Conservation (phyloP, 768 basidiomycete genomes). For the Amanita inopinata region DNA sequence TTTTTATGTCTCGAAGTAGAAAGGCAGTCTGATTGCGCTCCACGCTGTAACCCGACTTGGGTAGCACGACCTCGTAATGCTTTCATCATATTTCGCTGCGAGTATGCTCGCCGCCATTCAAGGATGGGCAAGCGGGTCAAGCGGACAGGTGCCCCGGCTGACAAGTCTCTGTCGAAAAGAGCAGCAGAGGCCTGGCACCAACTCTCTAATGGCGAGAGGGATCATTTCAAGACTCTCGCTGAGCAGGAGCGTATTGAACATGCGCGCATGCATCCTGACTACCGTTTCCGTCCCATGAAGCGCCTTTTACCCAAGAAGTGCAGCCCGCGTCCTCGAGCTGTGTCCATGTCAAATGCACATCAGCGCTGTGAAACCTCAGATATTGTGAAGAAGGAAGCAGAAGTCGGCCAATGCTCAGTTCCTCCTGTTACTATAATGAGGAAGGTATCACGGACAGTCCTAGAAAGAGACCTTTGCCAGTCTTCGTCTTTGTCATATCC, state of each 20-base stretch:
- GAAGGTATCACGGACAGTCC: no score
- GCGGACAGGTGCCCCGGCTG: constrained; percentile 26
- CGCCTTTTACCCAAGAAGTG: background rate
- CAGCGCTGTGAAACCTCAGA: background rate
- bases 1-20: background rate
- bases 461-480: no score
- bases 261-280: constrained; percentile 46
- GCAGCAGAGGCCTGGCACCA: constrained; percentile 70
- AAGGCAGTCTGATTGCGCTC: background rate
- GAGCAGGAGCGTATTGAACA: constrained; percentile 49
- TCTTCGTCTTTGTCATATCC: no score
- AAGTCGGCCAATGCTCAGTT: background rate
- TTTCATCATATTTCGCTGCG: constrained; percentile 67
- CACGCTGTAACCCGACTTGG: constrained; percentile 40
- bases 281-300: constrained; percentile 52
- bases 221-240: constrained; percentile 43
- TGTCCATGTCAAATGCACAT: background rate
- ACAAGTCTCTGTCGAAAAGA: constrained; percentile 63
- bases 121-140: constrained; percentile 26
- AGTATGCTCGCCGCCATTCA: constrained; percentile 41
- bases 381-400: background rate
- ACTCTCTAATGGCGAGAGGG: constrained; percentile 36
- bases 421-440: no score
- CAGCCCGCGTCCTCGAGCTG: background rate
- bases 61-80: constrained; percentile 61